Base-by-base conservation (phyloP, 2,329 filamentous ascomycete species). In the Aureobasidium uvarum region DNA sequence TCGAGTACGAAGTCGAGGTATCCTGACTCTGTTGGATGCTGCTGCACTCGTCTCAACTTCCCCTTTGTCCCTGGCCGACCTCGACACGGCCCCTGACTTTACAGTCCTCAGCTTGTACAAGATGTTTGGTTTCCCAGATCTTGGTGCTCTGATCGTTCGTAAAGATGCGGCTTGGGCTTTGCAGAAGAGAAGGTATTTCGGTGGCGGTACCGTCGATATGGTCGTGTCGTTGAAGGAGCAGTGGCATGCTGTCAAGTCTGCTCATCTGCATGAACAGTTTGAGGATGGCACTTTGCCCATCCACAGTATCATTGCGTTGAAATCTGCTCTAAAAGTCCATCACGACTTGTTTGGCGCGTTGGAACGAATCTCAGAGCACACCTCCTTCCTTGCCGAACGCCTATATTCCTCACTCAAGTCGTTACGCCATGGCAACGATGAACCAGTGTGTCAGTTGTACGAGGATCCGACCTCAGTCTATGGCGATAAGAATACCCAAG, bases 241-340 rank as follows among this genome's bases (percentile, higher is more conserved):
- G 69, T 97, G 93, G 91, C 91, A 97, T 79, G 89, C 86, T 1
- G 83, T 85, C 48, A 97, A 96, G 74, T 69, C 78, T 68, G 80
- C 83, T 7, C 85, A 84, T 36, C 78, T 96, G 2, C 94, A 99
- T 73, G 90, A 93, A 67, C 85, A 86, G 41, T 81, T 98, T 1
- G 94, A 99, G 75, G 94, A 99, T 74, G 95, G 94, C 1, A 97
- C 95, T 0, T 75, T 97, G 5, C 92, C 94, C 0, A 88, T 97
- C 63, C 95, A 98, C 75, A 96, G 79, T 74, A 97, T 99, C 68
- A 81, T 96, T 64, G 94, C 94, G 1, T 79, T 96, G 7, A 88
- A 89, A 70, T 81, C 85, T n/a, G 94, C 93, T 0, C 81, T 98
- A 69, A 80, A 85, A 20, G 81, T 86, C 0, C 91, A 98, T 71